A percentile compares a stretch with the other conserved stretches of the same genome.
Conservation (phyloP, 495 filamentous ascomycete species). For the Penicillium simplicissimum region DNA sequence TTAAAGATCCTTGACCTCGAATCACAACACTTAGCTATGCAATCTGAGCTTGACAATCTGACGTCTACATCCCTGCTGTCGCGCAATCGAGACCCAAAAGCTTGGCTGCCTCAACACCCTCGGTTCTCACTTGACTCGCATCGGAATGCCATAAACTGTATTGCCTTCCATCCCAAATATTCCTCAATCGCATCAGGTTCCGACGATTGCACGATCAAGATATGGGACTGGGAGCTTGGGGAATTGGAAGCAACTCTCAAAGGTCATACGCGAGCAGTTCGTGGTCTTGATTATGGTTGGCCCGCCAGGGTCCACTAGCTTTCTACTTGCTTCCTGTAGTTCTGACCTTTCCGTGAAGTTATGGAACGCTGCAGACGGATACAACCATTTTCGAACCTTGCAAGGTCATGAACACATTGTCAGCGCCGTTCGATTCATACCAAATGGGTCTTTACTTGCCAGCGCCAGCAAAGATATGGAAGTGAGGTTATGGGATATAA, state of each 20-base stretch:
- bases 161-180: slow-evolving; percentile 91
- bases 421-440: slow-evolving; percentile 83
- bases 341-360: slow-evolving; percentile 90
- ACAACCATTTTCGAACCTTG: slow-evolving; percentile 89
- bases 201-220: slow-evolving; percentile 88
- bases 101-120: slow-evolving; percentile 79
- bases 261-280: slow-evolving; percentile 83
- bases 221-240: slow-evolving; percentile 95
- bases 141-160: slow-evolving; percentile 72
- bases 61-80: slow-evolving; percentile 60
- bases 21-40: slow-evolving; percentile 61
- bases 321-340: slow-evolving; percentile 81
- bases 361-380: slow-evolving; percentile 88
- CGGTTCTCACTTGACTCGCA: slow-evolving; percentile 82
- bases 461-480: slow-evolving; percentile 28
- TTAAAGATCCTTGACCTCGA: slow-evolving; percentile 89
- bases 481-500: slow-evolving; percentile 50
- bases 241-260: slow-evolving; percentile 88
- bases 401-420: slow-evolving; percentile 91
- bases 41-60: slow-evolving; percentile 75
- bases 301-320: slow-evolving; percentile 62
- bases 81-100: slow-evolving; percentile 74
- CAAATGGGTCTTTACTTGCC: slow-evolving; percentile 73
- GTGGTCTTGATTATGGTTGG: slow-evolving; percentile 89
- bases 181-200: slow-evolving; percentile 88